These are phyloP conservation scores for Letharia columbiana DNA, from an alignment of 495 filamentous ascomycete species.

Conservation along the genomic window DNA sequence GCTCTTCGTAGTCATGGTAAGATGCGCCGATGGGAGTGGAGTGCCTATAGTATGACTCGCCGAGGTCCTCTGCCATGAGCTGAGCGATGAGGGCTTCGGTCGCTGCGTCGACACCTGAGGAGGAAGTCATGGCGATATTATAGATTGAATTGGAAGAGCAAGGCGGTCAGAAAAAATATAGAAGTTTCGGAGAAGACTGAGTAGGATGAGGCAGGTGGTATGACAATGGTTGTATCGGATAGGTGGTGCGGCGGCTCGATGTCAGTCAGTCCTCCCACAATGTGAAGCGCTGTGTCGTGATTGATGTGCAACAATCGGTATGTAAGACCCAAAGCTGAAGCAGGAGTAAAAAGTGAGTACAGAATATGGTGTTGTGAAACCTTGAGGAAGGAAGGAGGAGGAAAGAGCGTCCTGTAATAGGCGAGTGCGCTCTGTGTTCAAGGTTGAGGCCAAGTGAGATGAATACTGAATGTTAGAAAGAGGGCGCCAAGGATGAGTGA, in stretches of 20 bases:
- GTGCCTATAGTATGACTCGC: neutral
- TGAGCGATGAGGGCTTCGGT: constrained; percentile 17
- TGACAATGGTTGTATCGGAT: neutral
- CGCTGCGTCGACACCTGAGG: constrained; percentile 10
- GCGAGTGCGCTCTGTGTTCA: neutral
- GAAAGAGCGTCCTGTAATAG: neutral
- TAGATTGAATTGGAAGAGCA: neutral
- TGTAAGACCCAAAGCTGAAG: neutral
- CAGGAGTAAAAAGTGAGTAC: neutral
- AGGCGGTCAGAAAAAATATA: neutral
- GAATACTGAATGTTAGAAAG: neutral
- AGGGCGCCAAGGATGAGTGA: neutral
- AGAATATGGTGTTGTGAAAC: neutral
- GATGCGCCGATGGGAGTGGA: constrained; percentile 9
- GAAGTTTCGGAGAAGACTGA: neutral
- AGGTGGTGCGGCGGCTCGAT: neutral
- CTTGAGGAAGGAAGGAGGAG: neutral
- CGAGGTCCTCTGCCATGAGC: constrained; percentile 16
- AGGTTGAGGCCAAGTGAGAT: neutral
- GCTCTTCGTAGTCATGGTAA: constrained; percentile 15
- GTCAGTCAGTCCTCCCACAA: neutral
- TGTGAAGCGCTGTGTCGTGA: neutral
- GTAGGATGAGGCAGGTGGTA: neutral
- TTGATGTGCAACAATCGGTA: neutral
- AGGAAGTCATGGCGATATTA: constrained; percentile 2